A percentile compares a stretch with the other conserved stretches of the same genome.
Conservation (phyloP, 345 rosid species). For the Raphanus sativus region DNA sequence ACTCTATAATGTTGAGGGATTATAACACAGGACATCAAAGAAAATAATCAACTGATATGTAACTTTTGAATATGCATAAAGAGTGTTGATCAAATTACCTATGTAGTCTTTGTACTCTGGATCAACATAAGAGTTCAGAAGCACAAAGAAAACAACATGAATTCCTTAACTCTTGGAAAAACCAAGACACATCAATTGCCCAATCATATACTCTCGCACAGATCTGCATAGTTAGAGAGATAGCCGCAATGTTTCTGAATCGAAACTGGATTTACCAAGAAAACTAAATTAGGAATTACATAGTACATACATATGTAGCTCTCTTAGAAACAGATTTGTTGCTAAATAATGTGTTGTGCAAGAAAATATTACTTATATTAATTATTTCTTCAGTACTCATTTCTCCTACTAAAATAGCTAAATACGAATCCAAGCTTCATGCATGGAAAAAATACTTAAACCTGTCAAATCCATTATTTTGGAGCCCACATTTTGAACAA, state of each 20-base stretch:
- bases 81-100: neutral
- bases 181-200: neutral
- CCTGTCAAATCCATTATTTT: neutral
- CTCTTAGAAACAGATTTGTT: neutral
- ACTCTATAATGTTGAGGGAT: neutral
- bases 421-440: neutral
- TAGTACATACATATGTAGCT: neutral
- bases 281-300: neutral
- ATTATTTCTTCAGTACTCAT: neutral
- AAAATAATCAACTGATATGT: neutral
- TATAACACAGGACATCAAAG: neutral
- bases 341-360: too few species aligned
- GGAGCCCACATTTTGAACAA: neutral
- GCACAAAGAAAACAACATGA: neutral
- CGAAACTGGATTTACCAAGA: neutral
- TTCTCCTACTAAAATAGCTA: neutral
- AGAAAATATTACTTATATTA: neutral
- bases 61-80: neutral
- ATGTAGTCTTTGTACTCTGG: neutral
- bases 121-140: neutral
- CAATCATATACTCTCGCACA: neutral
- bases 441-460: neutral
- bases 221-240: neutral
- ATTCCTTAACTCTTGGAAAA: neutral
- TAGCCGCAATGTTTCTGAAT: neutral